phyloP scores from a whole-genome alignment of 331 rosid species.

The Saraca asoca region DNA sequence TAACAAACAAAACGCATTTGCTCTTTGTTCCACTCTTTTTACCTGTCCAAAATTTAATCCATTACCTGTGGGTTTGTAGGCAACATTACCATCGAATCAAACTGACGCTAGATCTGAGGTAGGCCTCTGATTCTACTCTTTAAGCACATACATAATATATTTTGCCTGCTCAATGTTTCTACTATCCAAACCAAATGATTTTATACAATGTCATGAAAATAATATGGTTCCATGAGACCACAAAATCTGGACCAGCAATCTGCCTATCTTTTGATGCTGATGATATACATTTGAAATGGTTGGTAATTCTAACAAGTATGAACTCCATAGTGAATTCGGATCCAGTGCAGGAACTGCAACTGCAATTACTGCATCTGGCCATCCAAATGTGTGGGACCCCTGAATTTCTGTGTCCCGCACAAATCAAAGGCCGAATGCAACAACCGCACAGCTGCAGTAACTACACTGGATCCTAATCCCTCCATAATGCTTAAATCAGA shows the following conservation, averaged over 20 bases:
- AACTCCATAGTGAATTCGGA: too few relatives aligned
- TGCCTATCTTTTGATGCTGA: not conserved
- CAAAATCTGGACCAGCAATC: not conserved
- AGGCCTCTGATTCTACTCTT: not conserved
- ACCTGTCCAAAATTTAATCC: not conserved
- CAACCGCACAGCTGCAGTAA: too few relatives aligned
- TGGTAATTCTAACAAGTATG: not conserved
- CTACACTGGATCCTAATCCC: too few relatives aligned
- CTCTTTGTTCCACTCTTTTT: not conserved
- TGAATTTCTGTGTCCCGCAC: too few relatives aligned
- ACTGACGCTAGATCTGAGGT: conserved; percentile 44
- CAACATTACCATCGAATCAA: conserved; percentile 7
- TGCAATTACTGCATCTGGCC: too few relatives aligned
- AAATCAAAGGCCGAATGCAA: too few relatives aligned
- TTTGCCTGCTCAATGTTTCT: not conserved
- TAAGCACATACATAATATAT: not conserved
- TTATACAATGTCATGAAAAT: not conserved
- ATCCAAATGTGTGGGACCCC: too few relatives aligned
- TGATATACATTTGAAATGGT: not conserved
- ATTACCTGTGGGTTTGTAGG: conserved; percentile 33
- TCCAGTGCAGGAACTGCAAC: too few relatives aligned
- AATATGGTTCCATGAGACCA: not conserved
- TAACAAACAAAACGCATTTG: conserved; percentile 10
- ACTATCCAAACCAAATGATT: not conserved
- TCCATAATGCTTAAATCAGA: not conserved